Conservation (phyloP, 2,329 filamentous ascomycete genomes). For the Xylaria sp. region DNA sequence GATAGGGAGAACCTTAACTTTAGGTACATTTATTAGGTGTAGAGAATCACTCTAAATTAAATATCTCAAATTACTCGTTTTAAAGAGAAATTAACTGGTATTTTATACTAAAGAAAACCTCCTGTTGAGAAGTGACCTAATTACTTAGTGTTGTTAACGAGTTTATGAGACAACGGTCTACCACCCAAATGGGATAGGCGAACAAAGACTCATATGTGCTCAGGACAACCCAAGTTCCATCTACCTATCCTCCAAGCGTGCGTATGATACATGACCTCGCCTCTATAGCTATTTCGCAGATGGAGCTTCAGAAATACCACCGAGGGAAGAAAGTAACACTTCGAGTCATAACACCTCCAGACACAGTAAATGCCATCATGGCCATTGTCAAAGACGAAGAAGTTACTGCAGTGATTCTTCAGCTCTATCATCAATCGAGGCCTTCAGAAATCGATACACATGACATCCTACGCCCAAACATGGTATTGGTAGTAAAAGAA, state of each 20-base stretch:
- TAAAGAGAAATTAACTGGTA: too few relatives aligned
- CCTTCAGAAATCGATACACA: conserved; percentile 49
- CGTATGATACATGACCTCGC: conserved; percentile 37
- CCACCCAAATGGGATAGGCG: background rate
- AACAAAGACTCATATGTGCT: background rate
- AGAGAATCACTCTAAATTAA: too few relatives aligned
- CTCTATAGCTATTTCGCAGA: conserved; percentile 43
- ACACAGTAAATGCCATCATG: conserved; percentile 36
- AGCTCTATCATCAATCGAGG: conserved; percentile 56
- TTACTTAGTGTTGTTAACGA: background rate
- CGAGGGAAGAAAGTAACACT: conserved; percentile 36
- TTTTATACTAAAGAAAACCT: too few relatives aligned
- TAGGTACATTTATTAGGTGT: conserved; percentile 47
- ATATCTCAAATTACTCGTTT: too few relatives aligned
- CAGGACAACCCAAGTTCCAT: conserved; percentile 32
- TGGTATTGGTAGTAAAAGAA: conserved; percentile 61
- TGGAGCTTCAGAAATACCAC: conserved; percentile 49
- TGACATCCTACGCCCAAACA: conserved; percentile 50
- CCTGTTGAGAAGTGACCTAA: too few relatives aligned
- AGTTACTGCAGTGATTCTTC: conserved; percentile 50
- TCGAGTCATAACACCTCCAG: conserved; percentile 38
- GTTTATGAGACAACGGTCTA: background rate
- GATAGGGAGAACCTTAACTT: conserved; percentile 62
- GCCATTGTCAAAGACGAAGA: conserved; percentile 55
- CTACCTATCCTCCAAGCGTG: conserved; percentile 44